A percentile compares a stretch with the other conserved stretches of the same genome.
Conservation (phyloP, 73 alveolate genomes). For the Tetrahymena elliotti region DNA sequence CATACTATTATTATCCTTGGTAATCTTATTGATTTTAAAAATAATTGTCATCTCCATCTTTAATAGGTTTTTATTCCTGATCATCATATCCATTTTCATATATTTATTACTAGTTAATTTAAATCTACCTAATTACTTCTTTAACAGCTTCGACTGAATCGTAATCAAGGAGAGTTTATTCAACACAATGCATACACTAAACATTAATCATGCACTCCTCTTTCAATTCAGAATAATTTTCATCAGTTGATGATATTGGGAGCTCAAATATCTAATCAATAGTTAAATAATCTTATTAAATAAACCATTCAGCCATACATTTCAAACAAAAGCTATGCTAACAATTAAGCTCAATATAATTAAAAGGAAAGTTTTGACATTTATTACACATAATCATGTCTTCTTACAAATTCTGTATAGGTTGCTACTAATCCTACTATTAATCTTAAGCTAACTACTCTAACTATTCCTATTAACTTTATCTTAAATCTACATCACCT, state of each 20-base stretch:
- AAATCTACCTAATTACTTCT: not conserved
- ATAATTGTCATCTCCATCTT: not conserved
- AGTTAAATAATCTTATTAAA: not conserved
- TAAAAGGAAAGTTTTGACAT: not conserved
- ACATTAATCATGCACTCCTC: not conserved
- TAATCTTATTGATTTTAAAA: not conserved
- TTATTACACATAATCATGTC: not conserved
- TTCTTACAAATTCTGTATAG: not conserved
- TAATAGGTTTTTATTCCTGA: not conserved
- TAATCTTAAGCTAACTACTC: not conserved
- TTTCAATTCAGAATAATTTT: not conserved
- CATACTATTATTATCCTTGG: not conserved
- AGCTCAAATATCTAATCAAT: not conserved
- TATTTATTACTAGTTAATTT: not conserved
- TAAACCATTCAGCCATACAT: not conserved
- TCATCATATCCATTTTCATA: not conserved
- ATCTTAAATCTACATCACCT: not conserved
- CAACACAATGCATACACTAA: not conserved
- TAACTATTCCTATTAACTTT: not conserved
- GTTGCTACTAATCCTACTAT: not conserved
- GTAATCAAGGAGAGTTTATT: not conserved
- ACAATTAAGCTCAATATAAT: not conserved
- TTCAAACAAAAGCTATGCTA: not conserved
- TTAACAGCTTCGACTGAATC: not conserved
- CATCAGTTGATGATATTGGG: not conserved